Percentiles rank a stretch among this genome's conserved stretches.
These are phyloP conservation scores for Aureobasidium sp. DNA, from an alignment of 2,329 filamentous ascomycete genomes.

Conservation along the genomic window DNA sequence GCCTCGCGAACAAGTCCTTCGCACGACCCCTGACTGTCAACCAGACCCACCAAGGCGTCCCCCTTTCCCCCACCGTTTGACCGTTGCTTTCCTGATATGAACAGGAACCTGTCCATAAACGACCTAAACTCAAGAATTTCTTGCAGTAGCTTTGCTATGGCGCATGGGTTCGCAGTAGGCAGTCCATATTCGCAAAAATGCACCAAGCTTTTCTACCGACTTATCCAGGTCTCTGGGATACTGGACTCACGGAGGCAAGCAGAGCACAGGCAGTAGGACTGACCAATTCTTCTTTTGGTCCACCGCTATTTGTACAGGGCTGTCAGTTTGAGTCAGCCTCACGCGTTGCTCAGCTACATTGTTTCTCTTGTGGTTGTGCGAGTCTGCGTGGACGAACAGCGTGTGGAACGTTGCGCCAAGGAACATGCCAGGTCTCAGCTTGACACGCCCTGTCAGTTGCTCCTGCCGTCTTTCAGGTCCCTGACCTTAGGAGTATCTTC, in stretches of 20 bases:
- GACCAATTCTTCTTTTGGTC: conserved; percentile 2
- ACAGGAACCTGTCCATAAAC: conserved; percentile 11
- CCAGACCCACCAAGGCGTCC: conserved; percentile 9
- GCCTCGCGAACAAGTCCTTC: conserved; percentile 9
- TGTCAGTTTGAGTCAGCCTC: neutral
- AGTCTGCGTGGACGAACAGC: neutral
- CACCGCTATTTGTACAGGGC: conserved; percentile 1
- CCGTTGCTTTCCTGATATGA: conserved; percentile 10
- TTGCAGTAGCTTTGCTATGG: conserved; percentile 6
- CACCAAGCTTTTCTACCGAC: neutral
- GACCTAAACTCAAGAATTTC: neutral
- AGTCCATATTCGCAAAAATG: conserved; percentile 1
- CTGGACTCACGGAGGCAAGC: neutral
- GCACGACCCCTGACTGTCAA: conserved; percentile 8
- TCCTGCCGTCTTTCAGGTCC: conserved; percentile 5
- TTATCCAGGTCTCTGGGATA: conserved; percentile 8
- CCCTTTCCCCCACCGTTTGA: conserved; percentile 10
- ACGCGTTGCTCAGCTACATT: neutral
- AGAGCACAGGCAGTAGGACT: neutral
- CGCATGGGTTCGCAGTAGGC: conserved; percentile 8
- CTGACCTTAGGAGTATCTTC: conserved; percentile 1
- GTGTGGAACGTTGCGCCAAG: conserved; percentile 10
- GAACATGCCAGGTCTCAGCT: conserved; percentile 14
- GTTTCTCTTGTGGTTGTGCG: neutral
- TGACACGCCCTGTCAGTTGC: neutral